Evolutionary conservation across 176 grass and related monocot genomes (phyloP).

Genomic region (Cenchrus americanus): DNA sequence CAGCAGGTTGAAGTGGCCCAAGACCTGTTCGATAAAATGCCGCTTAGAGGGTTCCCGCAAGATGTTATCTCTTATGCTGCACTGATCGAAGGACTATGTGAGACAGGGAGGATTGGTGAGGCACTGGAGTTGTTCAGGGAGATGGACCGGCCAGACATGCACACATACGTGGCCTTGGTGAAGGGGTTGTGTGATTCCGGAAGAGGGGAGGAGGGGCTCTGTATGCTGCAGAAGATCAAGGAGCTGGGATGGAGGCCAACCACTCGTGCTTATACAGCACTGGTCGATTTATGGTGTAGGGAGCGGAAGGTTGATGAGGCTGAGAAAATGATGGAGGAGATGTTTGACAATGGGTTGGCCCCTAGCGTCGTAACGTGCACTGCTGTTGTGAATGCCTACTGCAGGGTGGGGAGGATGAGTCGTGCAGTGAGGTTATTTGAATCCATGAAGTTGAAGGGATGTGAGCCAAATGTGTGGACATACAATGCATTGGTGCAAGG

Average conservation of each 20-base stretch:
- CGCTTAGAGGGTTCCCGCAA: constrained; percentile 33
- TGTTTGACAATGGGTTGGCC: constrained; percentile 41
- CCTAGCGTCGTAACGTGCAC: constrained; percentile 44
- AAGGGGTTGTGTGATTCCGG: constrained; percentile 51
- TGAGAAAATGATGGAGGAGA: constrained; percentile 51
- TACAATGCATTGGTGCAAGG: constrained; percentile 54
- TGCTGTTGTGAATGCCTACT: constrained; percentile 37
- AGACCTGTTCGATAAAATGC: constrained; percentile 54
- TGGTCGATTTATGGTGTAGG: constrained; percentile 39
- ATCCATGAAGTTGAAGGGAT: constrained; percentile 44
- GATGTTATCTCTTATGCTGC: constrained; percentile 44
- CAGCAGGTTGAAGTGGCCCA: constrained; percentile 20
- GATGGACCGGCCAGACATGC: constrained; percentile 39
- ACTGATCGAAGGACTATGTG: constrained; percentile 48
- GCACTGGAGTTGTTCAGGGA: constrained; percentile 47
- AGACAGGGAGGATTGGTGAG: constrained; percentile 34
- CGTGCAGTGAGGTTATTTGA: constrained; percentile 47
- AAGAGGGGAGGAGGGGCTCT: constrained; percentile 44
- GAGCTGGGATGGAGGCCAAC: constrained; percentile 45
- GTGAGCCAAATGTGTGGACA: constrained; percentile 59
- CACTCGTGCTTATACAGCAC: constrained; percentile 34
- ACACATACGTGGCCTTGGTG: constrained; percentile 34
- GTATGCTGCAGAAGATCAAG: constrained; percentile 45
- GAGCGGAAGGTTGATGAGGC: constrained; percentile 42
- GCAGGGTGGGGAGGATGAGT: constrained; percentile 39